Base-by-base conservation (phyloP, 1,284 basidiomycete genomes). In the Melampsora larici-populina region DNA sequence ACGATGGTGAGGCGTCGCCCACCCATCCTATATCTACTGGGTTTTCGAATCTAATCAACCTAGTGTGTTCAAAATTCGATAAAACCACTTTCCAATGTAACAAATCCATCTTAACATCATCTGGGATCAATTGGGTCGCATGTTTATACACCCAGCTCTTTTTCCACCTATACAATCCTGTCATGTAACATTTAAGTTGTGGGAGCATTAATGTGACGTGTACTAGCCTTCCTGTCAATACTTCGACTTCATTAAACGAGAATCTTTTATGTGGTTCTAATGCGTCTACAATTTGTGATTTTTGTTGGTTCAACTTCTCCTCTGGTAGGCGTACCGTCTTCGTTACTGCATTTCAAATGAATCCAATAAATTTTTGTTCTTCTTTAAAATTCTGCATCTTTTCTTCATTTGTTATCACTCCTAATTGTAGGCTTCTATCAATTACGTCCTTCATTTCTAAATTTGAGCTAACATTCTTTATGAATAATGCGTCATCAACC, bases 361-460 rank as follows among this genome's bases (percentile, higher is more conserved):
- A 71, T 21, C 70, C 58, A 17, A 71, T 36, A n/a, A 71, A 71
- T 36, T 71, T 71, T 40, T 71, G 55, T 26, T 71, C 36, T 2
- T 5, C 36, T 8, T 62, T n/a, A 24, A 71, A 71, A 60, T 51
- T 26, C 6, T 24, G 36, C 11, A 24, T 36, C 21, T 71, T 71
- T 8, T 40, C 17, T 46, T 21, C 18, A 36, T 63, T 71, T 8
- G 70, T 63, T 13, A 40, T 6, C 3, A 71, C 58, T 2, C 70
- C 70, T 31, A 71, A 24, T 13, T 71, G 1, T 21, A 1, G 6
- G 4, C 49, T 40, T 43, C 24, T 62, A 1, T 17, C 36, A 1
- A 63, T 51, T 0, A 70, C 24, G 1, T 70, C 48, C 18, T 55
- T 26, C 68, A 70, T 70, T 13, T 31, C 6, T 17, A 58, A 4